phyloP scores from a whole-genome alignment of 2,329 filamentous ascomycete genomes.

The Colletotrichum tanaceti region DNA sequence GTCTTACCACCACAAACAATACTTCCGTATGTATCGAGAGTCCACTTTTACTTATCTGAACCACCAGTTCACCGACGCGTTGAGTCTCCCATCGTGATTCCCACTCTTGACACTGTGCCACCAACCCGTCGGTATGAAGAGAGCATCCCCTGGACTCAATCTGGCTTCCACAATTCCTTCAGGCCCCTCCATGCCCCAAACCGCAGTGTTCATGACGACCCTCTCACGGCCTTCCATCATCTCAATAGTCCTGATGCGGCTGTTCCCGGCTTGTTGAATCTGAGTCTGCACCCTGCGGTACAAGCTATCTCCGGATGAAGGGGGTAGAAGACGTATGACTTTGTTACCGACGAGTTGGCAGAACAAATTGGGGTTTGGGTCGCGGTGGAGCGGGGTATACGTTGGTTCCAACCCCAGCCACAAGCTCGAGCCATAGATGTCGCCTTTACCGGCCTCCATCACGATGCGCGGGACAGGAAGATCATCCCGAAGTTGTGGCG shows the following conservation, averaged over 20 bases:
- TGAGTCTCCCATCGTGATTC: conserved; percentile 50
- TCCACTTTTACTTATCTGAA: conserved; percentile 49
- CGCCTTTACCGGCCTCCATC: conserved; percentile 73
- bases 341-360: conserved; percentile 83
- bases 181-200: conserved; percentile 69
- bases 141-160: conserved; percentile 73
- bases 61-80: conserved; percentile 61
- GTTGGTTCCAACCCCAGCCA: conserved; percentile 92
- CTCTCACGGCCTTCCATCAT: conserved; percentile 91
- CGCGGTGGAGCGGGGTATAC: conserved; percentile 89
- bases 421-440: conserved; percentile 87
- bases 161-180: conserved; percentile 62
- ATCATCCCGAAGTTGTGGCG: conserved; percentile 70
- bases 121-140: conserved; percentile 78
- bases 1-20: too few relatives aligned
- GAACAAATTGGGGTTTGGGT: conserved; percentile 95
- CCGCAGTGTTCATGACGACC: conserved; percentile 70
- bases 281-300: conserved; percentile 65
- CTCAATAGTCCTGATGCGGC: conserved; percentile 77
- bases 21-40: too few relatives aligned
- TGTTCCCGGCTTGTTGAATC: conserved; percentile 54
- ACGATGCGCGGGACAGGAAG: conserved; percentile 76
- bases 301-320: conserved; percentile 70
- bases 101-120: conserved; percentile 60
- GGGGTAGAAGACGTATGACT: conserved; percentile 75